Conservation (phyloP, 1,284 basidiomycete genomes). For the Ganoderma lucidum region DNA sequence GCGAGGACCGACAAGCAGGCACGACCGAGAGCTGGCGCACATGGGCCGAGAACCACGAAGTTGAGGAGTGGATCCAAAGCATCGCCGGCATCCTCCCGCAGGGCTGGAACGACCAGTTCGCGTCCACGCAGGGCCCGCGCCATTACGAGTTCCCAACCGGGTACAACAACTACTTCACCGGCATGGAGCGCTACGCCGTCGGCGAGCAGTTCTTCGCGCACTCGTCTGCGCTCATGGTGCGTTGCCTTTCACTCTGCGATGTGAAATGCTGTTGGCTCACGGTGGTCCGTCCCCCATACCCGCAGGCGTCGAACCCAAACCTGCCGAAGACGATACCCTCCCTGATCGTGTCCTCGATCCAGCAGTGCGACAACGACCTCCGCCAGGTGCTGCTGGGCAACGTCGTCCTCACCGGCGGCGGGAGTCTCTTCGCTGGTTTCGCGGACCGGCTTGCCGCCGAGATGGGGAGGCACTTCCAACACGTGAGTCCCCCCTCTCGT, state of each 20-base stretch:
- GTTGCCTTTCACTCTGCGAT: constrained; percentile 38
- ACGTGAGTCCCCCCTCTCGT: constrained; percentile 59
- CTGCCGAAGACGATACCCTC: constrained; percentile 80
- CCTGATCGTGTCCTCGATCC: constrained; percentile 83
- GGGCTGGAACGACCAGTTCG: constrained; percentile 89
- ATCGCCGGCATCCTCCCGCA: constrained; percentile 86
- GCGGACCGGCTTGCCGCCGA: constrained; percentile 88
- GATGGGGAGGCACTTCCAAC: constrained; percentile 79
- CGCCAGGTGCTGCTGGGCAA: constrained; percentile 91
- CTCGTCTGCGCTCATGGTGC: constrained; percentile 76
- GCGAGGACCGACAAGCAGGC: constrained; percentile 76
- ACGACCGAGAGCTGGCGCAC: constrained; percentile 83
- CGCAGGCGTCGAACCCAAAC: constrained; percentile 70
- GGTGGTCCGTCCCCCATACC: not conserved
- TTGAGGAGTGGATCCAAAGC: constrained; percentile 95
- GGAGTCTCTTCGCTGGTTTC: constrained; percentile 87
- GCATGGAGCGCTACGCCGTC: constrained; percentile 82
- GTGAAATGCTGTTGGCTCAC: not conserved
- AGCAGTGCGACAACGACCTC: constrained; percentile 91
- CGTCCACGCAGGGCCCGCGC: constrained; percentile 59
- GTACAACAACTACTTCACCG: constrained; percentile 83
- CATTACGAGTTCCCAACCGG: constrained; percentile 98
- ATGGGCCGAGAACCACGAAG: constrained; percentile 87
- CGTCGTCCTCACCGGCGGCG: constrained; percentile 94
- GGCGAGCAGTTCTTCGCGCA: constrained; percentile 92